Percentiles rank a stretch among this genome's conserved stretches.
Evolutionary conservation across 495 filamentous ascomycete species (phyloP).

Genomic region (Penicillium cataractarum): DNA sequence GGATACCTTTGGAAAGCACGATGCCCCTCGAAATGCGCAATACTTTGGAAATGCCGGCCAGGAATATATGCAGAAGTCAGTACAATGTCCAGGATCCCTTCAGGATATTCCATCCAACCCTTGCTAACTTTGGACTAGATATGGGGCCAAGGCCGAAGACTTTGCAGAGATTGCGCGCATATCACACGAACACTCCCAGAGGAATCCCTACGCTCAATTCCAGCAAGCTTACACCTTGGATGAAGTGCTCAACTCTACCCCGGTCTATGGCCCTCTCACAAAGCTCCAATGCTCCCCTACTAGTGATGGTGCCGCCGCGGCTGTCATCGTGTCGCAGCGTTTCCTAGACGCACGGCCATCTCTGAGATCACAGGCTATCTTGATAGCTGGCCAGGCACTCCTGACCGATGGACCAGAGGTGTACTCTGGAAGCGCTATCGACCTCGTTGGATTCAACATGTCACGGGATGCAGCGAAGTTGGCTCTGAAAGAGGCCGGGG

Average conservation of each 20-base stretch:
- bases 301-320: constrained; percentile 85
- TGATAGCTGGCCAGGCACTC: constrained; percentile 83
- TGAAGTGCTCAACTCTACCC: constrained; percentile 73
- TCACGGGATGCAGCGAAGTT: constrained; percentile 65
- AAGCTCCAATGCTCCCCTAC: constrained; percentile 84
- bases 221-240: constrained; percentile 83
- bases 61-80: constrained; percentile 81
- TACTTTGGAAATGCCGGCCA: constrained; percentile 84
- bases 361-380: constrained; percentile 74
- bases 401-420: constrained; percentile 77
- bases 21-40: constrained; percentile 67
- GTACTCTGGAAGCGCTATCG: constrained; percentile 76
- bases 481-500: constrained; percentile 73
- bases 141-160: constrained; percentile 71
- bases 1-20: constrained; percentile 23
- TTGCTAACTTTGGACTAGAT: constrained; percentile 35
- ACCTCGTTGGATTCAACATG: constrained; percentile 88
- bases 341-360: constrained; percentile 84
- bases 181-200: constrained; percentile 78
- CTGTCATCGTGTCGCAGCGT: constrained; percentile 80
- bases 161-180: constrained; percentile 85
- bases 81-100: constrained; percentile 15
- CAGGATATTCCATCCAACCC: neutral
- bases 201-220: constrained; percentile 92
- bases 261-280: constrained; percentile 77